Base-by-base conservation (phyloP, 208 protist species). In the Crithidia bombi region DNA sequence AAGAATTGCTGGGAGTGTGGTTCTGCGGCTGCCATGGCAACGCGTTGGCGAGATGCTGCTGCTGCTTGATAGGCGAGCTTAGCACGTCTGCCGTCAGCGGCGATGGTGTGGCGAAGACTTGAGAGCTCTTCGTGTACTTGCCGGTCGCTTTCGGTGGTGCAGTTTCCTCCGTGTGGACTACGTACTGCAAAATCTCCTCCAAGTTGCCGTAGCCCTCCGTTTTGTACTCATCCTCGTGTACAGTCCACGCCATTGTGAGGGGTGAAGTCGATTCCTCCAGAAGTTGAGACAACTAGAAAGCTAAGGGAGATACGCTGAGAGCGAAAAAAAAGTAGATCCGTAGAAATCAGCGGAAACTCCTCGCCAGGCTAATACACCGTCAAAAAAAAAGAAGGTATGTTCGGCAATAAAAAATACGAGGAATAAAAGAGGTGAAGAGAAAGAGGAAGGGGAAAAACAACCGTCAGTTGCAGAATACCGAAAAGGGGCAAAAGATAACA, bases 171-270 rank as follows among this genome's bases (percentile, higher is more conserved):
- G 73, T 73, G 58, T 82, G 62, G 17, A 75, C 59, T 35, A 78
- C 78, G 6, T 82, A 64, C 39, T 84, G 78, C 49, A 86, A 44
- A 14, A 88, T 71, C 56, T 83, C 84, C 56, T 82, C 66, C 41
- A 86, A 25, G 71, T 89, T 86, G 10, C 56, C 25, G 71, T 71
- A 73, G 28, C 79, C 82, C n/a, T 79, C 74, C 44, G 52, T 77
- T 51, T 57, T 86, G 77, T 91, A 91, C 62, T 92, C 87, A 54
- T 96, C 86, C 49, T 96, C 87, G 57, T 93, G 90, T 51, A 96
- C 90, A 50, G 87, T 93, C 90, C 87, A 96, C 55, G 89, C 80
- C 82, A 86, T 82, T 28, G 33, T 56, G 30, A 66, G 35, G 36
- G 9, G 23, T 35, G 26, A 72, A 25, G 28, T 14, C 9, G 36